Conservation (phyloP, 2,329 filamentous ascomycete genomes). For the Anisogramma anomala region DNA sequence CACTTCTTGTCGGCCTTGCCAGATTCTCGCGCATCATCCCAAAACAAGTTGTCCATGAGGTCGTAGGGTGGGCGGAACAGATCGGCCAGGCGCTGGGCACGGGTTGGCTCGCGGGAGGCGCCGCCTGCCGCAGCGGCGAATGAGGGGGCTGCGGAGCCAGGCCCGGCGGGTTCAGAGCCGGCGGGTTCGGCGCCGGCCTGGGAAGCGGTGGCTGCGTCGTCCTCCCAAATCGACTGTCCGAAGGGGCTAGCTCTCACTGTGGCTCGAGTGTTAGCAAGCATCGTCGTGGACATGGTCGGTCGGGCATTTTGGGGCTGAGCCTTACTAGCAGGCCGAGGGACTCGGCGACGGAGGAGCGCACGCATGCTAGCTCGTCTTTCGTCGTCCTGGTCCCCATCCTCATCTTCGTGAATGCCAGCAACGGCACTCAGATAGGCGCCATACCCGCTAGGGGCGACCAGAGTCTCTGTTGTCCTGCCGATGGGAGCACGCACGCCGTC, state of each 20-base stretch:
- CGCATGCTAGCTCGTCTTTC: constrained; percentile 51
- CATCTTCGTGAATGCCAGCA: too few species aligned
- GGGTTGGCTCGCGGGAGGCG: constrained; percentile 34
- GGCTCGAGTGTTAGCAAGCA: constrained; percentile 4
- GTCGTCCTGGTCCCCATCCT: constrained; percentile 40
- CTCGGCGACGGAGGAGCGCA: constrained; percentile 22
- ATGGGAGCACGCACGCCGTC: constrained; percentile 80
- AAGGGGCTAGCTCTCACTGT: constrained; percentile 25
- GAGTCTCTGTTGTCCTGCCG: constrained; percentile 78
- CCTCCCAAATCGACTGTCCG: constrained; percentile 29
- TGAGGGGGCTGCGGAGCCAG: neutral
- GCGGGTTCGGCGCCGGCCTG: neutral
- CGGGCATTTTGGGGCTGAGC: neutral
- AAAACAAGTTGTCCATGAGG: constrained; percentile 67
- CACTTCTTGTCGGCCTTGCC: constrained; percentile 87
- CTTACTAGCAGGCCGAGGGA: constrained; percentile 24
- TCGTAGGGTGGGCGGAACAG: constrained; percentile 89
- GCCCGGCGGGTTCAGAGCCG: neutral
- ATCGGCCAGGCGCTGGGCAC: constrained; percentile 72
- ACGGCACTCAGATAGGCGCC: constrained; percentile 33
- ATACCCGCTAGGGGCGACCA: constrained; percentile 59
- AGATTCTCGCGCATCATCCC: constrained; percentile 72
- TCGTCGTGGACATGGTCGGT: neutral
- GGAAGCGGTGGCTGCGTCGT: constrained; percentile 8
- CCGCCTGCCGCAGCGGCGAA: constrained; percentile 11